phyloP scores from a whole-genome alignment of 2,329 filamentous ascomycete species.

The Trichoderma asperellum region DNA sequence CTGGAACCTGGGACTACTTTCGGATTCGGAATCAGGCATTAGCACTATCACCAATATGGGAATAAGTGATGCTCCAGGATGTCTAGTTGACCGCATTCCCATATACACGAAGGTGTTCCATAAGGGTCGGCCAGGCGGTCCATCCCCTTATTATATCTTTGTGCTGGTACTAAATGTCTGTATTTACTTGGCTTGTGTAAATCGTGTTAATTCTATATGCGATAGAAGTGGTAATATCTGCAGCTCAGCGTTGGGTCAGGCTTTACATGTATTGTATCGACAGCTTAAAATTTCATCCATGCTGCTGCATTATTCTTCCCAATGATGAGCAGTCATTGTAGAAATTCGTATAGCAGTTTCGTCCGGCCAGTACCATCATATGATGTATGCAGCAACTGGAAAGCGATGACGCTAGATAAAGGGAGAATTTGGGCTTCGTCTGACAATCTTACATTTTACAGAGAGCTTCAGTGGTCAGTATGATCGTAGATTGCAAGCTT shows the following conservation, averaged over 20 bases:
- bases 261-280: not conserved
- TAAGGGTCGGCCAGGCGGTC: no score
- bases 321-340: constrained; percentile 29
- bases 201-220: no score
- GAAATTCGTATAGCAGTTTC: constrained; percentile 26
- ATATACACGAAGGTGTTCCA: no score
- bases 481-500: not conserved
- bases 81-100: not conserved
- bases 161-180: no score
- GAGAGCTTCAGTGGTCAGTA: not conserved
- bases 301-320: not conserved
- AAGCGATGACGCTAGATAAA: not conserved
- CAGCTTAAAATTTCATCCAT: not conserved
- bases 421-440: no score
- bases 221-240: no score
- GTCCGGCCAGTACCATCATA: not conserved
- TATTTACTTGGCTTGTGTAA: no score
- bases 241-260: not conserved
- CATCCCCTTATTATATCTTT: no score
- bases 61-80: not conserved
- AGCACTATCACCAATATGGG: not conserved
- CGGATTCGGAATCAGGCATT: not conserved
- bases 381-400: not conserved
- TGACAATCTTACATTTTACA: not conserved
- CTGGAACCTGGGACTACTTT: not conserved